Evolutionary conservation across 176 grass and related monocot species (phyloP).

Genomic region (Calamus simplicifolius): DNA sequence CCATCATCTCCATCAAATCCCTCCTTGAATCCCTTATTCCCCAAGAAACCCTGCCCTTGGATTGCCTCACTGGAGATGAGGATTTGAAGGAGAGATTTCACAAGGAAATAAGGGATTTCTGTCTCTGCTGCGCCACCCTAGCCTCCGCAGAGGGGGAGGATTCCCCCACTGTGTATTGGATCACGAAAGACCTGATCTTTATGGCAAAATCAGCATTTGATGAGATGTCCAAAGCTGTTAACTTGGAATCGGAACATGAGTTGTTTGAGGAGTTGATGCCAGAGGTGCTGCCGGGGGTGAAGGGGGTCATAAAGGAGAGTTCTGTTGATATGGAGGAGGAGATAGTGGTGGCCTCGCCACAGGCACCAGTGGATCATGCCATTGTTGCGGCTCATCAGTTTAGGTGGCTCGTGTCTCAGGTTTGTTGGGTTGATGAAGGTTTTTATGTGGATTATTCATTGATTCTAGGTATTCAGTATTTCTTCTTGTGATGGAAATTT

Average conservation of each 20-base stretch:
- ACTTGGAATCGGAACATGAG: conserved; percentile 32
- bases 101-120: conserved; percentile 36
- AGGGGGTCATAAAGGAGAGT: conserved; percentile 47
- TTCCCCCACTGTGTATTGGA: conserved; percentile 63
- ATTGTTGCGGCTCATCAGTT: conserved; percentile 72
- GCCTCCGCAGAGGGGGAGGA: conserved; percentile 24
- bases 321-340: conserved; percentile 56
- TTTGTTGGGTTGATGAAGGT: conserved; percentile 13
- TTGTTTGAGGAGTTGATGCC: conserved; percentile 42
- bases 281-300: conserved; percentile 46
- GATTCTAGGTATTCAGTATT: background rate
- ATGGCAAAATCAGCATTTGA: conserved; percentile 18
- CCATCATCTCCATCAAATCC: conserved; percentile 54
- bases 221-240: conserved; percentile 28
- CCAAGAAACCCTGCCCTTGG: no score
- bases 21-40: conserved; percentile 58
- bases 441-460: background rate
- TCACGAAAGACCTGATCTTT: conserved; percentile 28
- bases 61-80: background rate
- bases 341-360: conserved; percentile 24
- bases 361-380: conserved; percentile 58
- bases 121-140: conserved; percentile 54
- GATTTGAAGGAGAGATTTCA: background rate
- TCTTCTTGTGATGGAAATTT: conserved; percentile 8
- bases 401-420: conserved; percentile 84